Base-by-base conservation (phyloP, 257 asterid genomes). In the Petunia secreta region DNA sequence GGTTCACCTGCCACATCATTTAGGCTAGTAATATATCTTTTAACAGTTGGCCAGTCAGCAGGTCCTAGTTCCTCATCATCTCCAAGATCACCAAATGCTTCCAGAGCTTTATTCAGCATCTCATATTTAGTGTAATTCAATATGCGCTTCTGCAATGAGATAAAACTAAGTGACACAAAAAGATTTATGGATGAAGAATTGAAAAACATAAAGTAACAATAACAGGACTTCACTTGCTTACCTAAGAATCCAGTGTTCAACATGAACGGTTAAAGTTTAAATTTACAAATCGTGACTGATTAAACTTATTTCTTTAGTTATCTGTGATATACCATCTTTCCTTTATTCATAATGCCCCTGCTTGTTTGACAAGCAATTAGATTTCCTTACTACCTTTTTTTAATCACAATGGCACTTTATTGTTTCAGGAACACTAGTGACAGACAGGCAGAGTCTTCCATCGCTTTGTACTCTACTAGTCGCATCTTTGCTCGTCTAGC, bases 61-160 rank as follows among this genome's bases (percentile, higher is more conserved):
- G 98, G 99, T 60, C 98, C 99, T 65, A 95, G 85, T 86, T 95
- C 99, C 89, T 93, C 98, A 73, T 95, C 99, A 75, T 95, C 99
- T 78, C 92, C 98, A 81, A 95, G 98, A 80, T 89, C 92, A 83
- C 94, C 90, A 81, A 93, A 95, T 85, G 98, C 95, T 87, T 91
- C 94, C 44, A 91, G 85, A 71, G 99, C 99, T 90, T 95, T 91
- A 87, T 93, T 93, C 92, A 93, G 69, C 99, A 95, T 92, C 87
- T 95, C 98, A 85, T 88, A 85, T 87, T 92, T 92, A 41, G 98
- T 95, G 89, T 87, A 95, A 64, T 89, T 82, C 84, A 95, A 69
- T 80, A 95, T 90, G 83, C 97, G 92, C 80, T 66, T 88, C 99
- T 95, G 94, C 67, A 79, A 75, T 16, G 62, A 81, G 84, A 81